These are phyloP conservation scores for Diplosphaera chodatii DNA, from an alignment of 139 green algal species.

Conservation along the genomic window DNA sequence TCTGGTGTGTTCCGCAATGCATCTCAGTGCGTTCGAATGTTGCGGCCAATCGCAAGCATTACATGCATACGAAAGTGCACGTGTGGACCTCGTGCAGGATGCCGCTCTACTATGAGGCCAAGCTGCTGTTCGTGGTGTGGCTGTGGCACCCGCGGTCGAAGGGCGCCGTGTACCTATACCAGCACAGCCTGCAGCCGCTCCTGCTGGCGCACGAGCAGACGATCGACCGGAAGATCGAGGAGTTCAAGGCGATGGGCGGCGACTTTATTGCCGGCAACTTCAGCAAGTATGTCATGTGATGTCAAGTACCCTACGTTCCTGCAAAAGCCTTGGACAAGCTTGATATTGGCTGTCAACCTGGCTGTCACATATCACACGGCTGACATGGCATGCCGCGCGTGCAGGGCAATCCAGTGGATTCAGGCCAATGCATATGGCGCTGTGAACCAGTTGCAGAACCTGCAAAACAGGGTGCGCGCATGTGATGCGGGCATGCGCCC, in stretches of 20 bases:
- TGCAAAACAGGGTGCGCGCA: not conserved
- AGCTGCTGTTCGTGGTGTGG: constrained; percentile 45
- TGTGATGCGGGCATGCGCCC: no score
- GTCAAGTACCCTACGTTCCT: no score
- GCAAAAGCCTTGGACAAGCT: no score
- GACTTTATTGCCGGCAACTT: not conserved
- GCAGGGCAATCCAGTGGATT: constrained; percentile 7
- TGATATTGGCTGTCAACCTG: no score
- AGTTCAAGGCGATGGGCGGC: not conserved
- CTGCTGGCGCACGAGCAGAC: constrained; percentile 2
- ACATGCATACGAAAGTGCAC: no score
- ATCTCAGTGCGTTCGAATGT: no score
- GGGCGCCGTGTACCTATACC: constrained; percentile 30
- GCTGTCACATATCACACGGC: no score
- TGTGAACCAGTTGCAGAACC: constrained; percentile 1
- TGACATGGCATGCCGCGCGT: not conserved
- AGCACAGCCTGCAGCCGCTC: constrained; percentile 6
- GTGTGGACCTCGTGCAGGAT: no score
- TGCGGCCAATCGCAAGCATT: no score
- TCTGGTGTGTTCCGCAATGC: no score
- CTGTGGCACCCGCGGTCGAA: constrained; percentile 41
- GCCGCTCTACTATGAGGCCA: constrained; percentile 50
- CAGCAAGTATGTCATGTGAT: constrained; percentile 4
- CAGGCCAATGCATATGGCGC: constrained; percentile 10
- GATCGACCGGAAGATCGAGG: constrained; percentile 2